A percentile compares a stretch with the other conserved stretches of the same genome.
phyloP scores from a whole-genome alignment of 1,284 basidiomycete species.

The Austroboletus novae-zelandiae region DNA sequence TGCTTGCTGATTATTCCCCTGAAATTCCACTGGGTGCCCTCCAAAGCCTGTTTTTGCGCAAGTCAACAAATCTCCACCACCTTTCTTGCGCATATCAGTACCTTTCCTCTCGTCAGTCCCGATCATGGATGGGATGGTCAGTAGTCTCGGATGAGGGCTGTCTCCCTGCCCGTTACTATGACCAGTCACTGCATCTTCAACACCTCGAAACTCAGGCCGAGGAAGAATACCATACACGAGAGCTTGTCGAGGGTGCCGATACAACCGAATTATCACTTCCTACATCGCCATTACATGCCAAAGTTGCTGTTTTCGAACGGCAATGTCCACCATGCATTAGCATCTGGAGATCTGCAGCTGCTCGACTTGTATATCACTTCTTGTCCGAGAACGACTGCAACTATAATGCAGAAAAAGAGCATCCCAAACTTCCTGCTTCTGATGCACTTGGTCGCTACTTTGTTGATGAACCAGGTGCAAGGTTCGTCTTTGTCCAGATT shows the following conservation, averaged over 20 bases:
- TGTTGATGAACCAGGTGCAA: too few species aligned
- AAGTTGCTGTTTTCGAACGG: not conserved
- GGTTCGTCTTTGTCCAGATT: too few species aligned
- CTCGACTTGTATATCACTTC: not conserved
- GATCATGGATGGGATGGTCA: too few species aligned
- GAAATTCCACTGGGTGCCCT: conserved; percentile 33
- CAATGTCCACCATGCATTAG: not conserved
- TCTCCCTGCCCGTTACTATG: not conserved
- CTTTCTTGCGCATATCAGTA: conserved; percentile 21
- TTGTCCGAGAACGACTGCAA: not conserved
- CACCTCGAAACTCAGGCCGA: not conserved
- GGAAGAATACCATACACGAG: too few species aligned
- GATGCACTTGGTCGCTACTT: too few species aligned
- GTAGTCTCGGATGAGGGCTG: not conserved
- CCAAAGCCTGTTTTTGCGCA: not conserved
- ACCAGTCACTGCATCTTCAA: not conserved
- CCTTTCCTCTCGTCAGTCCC: too few species aligned
- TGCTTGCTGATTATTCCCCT: conserved; percentile 45
- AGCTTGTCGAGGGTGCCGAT: too few species aligned
- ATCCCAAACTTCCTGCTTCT: too few species aligned
- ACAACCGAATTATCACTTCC: not conserved
- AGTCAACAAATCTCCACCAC: conserved; percentile 19
- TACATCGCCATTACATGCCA: not conserved
- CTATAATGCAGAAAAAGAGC: too few species aligned
- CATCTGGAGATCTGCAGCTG: not conserved